These are phyloP conservation scores for Sporobolomyces phaffii DNA, from an alignment of 768 basidiomycete species.

Conservation along the genomic window DNA sequence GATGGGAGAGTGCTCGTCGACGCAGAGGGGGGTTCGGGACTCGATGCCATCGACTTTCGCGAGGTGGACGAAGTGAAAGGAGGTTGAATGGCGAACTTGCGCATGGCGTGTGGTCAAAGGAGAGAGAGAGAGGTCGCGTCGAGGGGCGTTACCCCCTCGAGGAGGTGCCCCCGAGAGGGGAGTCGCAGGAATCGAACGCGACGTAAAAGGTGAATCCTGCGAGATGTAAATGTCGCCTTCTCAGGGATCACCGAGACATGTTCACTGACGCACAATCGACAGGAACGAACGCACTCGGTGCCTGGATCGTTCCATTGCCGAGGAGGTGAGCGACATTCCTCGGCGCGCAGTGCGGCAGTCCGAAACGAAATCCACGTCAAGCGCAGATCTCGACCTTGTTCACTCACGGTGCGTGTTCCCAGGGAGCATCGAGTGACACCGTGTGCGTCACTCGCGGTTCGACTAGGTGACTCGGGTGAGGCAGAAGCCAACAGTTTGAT, in stretches of 20 bases:
- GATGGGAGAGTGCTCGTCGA: neutral
- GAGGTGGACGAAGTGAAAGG: neutral
- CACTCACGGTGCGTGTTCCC: no score
- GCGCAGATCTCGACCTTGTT: neutral
- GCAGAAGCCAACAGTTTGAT: no score
- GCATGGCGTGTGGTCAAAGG: neutral
- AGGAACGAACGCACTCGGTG: neutral
- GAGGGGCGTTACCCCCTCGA: neutral
- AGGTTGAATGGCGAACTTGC: neutral
- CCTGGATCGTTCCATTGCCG: neutral
- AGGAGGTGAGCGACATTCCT: neutral
- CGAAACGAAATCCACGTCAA: constrained; percentile 1
- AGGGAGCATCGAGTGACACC: neutral
- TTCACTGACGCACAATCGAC: neutral
- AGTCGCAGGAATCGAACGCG: neutral
- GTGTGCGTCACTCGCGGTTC: no score
- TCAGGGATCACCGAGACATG: neutral
- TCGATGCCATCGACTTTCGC: neutral
- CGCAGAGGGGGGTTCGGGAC: no score
- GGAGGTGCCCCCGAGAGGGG: neutral
- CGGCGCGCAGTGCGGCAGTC: neutral
- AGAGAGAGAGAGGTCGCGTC: neutral
- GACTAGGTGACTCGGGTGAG: no score
- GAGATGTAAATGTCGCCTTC: neutral
- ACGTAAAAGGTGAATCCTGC: neutral